These are phyloP conservation scores for Chalciporus piperatus DNA, from an alignment of 768 basidiomycete species.

Conservation along the genomic window DNA sequence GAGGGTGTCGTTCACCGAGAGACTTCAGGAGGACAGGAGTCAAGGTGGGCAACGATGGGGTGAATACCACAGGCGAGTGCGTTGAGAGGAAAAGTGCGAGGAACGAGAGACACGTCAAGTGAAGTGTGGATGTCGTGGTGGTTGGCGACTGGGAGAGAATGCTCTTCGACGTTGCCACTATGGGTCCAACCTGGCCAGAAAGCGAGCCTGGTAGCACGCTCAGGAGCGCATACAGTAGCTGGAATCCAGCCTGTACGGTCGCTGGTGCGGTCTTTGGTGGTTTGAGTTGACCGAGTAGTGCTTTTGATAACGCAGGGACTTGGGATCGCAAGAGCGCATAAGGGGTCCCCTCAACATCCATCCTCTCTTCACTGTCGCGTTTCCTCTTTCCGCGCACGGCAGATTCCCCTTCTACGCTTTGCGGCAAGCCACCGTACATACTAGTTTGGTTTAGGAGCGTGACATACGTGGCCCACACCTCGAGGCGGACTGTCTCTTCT, in stretches of 20 bases:
- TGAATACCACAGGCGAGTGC: constrained; percentile 57
- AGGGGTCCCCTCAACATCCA: constrained; percentile 73
- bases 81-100: constrained; percentile 77
- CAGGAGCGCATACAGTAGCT: constrained; percentile 70
- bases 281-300: constrained; percentile 82
- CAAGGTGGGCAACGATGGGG: constrained; percentile 58
- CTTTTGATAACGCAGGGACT: constrained; percentile 75
- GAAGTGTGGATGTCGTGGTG: constrained; percentile 77
- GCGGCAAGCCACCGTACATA: constrained; percentile 67
- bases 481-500: constrained; percentile 90
- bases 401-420: constrained; percentile 46
- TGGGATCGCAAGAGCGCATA: constrained; percentile 69
- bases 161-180: constrained; percentile 61
- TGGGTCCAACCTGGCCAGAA: constrained; percentile 59
- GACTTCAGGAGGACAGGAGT: constrained; percentile 74
- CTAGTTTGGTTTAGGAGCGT: constrained; percentile 80
- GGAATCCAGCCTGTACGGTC: constrained; percentile 85
- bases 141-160: constrained; percentile 67
- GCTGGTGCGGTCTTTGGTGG: constrained; percentile 71
- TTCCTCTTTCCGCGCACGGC: constrained; percentile 68
- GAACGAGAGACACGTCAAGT: constrained; percentile 84
- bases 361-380: constrained; percentile 70
- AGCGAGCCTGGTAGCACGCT: constrained; percentile 82
- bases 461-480: constrained; percentile 87
- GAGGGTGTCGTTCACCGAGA: constrained; percentile 80